Percentiles rank a stretch among this genome's conserved stretches.
phyloP scores from a whole-genome alignment of 1,284 basidiomycete genomes.

The Vanrija humicola region DNA sequence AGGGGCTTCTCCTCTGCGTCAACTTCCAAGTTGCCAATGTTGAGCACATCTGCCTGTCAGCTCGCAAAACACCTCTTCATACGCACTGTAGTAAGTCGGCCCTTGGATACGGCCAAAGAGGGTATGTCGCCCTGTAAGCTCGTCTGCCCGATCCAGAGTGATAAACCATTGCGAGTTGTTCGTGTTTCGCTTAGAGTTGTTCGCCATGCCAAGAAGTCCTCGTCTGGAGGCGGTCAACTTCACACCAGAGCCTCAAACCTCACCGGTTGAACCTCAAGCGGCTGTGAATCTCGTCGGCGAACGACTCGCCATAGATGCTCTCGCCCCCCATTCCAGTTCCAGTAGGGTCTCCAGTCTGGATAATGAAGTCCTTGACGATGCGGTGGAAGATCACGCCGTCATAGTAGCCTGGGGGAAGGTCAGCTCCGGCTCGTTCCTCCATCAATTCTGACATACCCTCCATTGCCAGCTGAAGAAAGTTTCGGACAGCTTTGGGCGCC shows the following conservation, averaged over 20 bases:
- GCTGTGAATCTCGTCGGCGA: constrained; percentile 90
- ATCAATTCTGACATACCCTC: constrained; percentile 61
- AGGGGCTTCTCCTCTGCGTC: constrained; percentile 75
- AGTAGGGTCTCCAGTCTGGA: constrained; percentile 93
- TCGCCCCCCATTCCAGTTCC: constrained; percentile 88
- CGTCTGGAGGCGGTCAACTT: constrained; percentile 62
- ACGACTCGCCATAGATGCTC: constrained; percentile 85
- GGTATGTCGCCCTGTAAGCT: constrained; percentile 83
- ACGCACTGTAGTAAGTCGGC: constrained; percentile 78
- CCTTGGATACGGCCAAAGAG: constrained; percentile 64
- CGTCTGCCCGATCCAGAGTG: constrained; percentile 82
- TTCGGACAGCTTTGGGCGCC: constrained; percentile 87
- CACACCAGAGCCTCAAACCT: not conserved
- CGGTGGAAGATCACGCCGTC: constrained; percentile 92
- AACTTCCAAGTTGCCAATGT: constrained; percentile 84
- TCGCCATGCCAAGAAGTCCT: constrained; percentile 91
- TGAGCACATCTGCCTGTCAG: constrained; percentile 65
- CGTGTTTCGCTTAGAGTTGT: constrained; percentile 74
- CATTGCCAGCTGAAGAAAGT: constrained; percentile 84
- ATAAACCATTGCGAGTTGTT: constrained; percentile 90
- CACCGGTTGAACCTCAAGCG: constrained; percentile 58
- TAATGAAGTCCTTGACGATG: constrained; percentile 72
- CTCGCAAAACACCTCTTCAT: too few species aligned
- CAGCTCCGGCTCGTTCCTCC: constrained; percentile 7
- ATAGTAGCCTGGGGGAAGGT: constrained; percentile 70